phyloP scores from a whole-genome alignment of 2,329 filamentous ascomycete species.

The Clarireedia sp. region DNA sequence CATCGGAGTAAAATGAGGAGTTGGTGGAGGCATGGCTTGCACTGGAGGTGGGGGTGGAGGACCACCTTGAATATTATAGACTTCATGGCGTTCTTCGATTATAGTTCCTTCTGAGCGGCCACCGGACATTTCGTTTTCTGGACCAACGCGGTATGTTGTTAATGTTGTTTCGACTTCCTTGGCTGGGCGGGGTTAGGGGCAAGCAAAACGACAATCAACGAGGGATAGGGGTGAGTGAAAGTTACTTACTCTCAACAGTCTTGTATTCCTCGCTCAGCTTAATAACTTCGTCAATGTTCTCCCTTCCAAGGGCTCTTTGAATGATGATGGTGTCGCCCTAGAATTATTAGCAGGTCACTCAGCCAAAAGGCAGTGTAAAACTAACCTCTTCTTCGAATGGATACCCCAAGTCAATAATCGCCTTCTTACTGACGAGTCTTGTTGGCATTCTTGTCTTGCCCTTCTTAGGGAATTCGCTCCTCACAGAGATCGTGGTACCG shows the following conservation, averaged over 20 bases:
- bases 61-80: slow-evolving; percentile 28
- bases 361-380: slow-evolving; percentile 4
- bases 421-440: slow-evolving; percentile 69
- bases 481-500: slow-evolving; percentile 37
- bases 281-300: slow-evolving; percentile 87
- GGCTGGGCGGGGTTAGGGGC: slow-evolving; percentile 13
- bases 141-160: slow-evolving; percentile 20
- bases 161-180: slow-evolving; percentile 15
- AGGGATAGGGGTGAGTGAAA: background rate
- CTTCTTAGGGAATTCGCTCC: slow-evolving; percentile 65
- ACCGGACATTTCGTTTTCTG: slow-evolving; percentile 29
- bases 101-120: slow-evolving; percentile 41
- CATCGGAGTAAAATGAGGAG: slow-evolving; percentile 3
- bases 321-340: slow-evolving; percentile 77
- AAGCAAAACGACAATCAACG: background rate
- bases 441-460: slow-evolving; percentile 86
- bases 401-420: slow-evolving; percentile 77
- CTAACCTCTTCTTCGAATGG: slow-evolving; percentile 79
- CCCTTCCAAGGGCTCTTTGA: slow-evolving; percentile 74
- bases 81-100: slow-evolving; percentile 42
- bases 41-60: slow-evolving; percentile 20
- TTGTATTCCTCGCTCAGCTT: slow-evolving; percentile 72
- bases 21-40: slow-evolving; percentile 15
- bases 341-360: slow-evolving; percentile 28
- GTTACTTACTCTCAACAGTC: slow-evolving; percentile 38